Conservation (phyloP, 73 alveolate genomes). For the Paramecium tetraurelia region DNA sequence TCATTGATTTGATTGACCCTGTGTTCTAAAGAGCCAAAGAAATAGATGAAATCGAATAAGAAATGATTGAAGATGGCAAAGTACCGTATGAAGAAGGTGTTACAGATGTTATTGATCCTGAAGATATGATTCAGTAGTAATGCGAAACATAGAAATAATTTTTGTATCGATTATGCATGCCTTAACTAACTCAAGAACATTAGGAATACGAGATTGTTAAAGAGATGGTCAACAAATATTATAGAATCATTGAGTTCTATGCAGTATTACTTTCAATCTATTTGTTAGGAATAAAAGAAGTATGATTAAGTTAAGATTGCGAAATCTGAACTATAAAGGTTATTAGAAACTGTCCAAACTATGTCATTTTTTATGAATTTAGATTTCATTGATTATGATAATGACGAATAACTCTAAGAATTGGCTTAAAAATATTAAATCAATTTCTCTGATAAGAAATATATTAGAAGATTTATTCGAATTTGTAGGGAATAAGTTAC, state of each 20-base stretch:
- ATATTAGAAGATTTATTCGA: constrained; percentile 44
- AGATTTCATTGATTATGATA: constrained; percentile 48
- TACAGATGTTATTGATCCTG: constrained; percentile 26
- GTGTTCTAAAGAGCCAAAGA: constrained; percentile 53
- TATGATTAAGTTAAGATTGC: constrained; percentile 53
- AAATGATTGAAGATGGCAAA: constrained; percentile 58
- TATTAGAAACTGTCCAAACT: constrained; percentile 37
- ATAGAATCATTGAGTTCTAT: constrained; percentile 58
- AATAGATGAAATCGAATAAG: constrained; percentile 57
- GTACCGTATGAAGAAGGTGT: constrained; percentile 38
- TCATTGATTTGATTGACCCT: background rate
- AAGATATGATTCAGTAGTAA: background rate
- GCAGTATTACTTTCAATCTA: background rate
- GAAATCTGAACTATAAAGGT: constrained; percentile 42
- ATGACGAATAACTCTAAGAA: background rate
- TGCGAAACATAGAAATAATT: background rate
- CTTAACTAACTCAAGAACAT: constrained; percentile 40
- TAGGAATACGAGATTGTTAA: constrained; percentile 58
- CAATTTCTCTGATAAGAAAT: constrained; percentile 33
- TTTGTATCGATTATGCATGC: constrained; percentile 11
- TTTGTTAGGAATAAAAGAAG: constrained; percentile 35
- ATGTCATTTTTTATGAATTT: constrained; percentile 25
- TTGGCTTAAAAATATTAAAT: constrained; percentile 3
- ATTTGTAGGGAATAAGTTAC: constrained; percentile 53
- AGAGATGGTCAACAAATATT: constrained; percentile 60